phyloP scores from a whole-genome alignment of 768 basidiomycete genomes.

The Stropharia rugosoannulata region DNA sequence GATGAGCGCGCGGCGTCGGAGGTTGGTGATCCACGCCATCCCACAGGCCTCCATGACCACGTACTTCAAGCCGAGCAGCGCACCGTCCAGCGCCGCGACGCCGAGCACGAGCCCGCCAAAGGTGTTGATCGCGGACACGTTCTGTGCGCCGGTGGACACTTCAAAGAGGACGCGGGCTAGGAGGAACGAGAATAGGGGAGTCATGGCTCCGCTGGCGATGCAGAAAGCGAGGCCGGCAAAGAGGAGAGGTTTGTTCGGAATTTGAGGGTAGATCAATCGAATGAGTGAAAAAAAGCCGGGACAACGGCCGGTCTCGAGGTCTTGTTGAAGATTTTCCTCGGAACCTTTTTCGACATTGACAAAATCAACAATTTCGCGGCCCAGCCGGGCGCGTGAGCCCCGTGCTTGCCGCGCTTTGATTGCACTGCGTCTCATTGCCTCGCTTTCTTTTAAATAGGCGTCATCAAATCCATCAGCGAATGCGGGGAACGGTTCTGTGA shows the following conservation, averaged over 20 bases:
- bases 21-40: slow-evolving; percentile 68
- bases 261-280: slow-evolving; percentile 58
- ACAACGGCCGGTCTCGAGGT: neutral
- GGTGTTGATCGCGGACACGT: slow-evolving; percentile 58
- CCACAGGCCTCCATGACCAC: slow-evolving; percentile 75
- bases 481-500: neutral
- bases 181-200: slow-evolving; percentile 89
- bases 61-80: slow-evolving; percentile 75
- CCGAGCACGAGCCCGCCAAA: slow-evolving; percentile 75
- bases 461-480: slow-evolving; percentile 10
- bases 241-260: slow-evolving; percentile 75
- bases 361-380: neutral
- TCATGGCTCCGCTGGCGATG: slow-evolving; percentile 79
- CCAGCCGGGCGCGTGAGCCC: neutral
- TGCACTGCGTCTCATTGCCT: slow-evolving; percentile 7
- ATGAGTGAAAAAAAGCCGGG: slow-evolving; percentile 48
- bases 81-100: slow-evolving; percentile 73
- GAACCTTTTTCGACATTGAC: neutral
- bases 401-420: neutral
- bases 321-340: neutral
- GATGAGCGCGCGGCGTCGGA: slow-evolving; percentile 58
- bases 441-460: slow-evolving; percentile 3
- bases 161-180: slow-evolving; percentile 80
- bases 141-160: slow-evolving; percentile 68
- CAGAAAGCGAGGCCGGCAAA: slow-evolving; percentile 69